A percentile compares a stretch with the other conserved stretches of the same genome.
Conservation (phyloP, 2,329 filamentous ascomycete species). For the Monilinia aucupariae region DNA sequence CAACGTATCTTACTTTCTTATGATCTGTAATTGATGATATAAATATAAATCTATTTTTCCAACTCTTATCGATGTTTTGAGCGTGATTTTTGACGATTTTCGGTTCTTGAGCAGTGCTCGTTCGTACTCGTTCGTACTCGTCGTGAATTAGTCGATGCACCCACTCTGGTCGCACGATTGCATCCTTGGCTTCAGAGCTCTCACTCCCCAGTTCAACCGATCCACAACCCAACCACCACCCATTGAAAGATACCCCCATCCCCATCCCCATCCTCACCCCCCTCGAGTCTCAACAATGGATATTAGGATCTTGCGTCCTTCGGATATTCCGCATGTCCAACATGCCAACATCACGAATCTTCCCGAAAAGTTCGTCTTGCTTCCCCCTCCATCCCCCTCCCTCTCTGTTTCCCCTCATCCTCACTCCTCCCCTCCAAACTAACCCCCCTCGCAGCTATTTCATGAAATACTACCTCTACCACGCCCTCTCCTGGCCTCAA, state of each 20-base stretch:
- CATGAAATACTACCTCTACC: conserved; percentile 99
- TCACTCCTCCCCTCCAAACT: not conserved
- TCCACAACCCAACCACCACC: not conserved
- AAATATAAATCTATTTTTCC: too few relatives aligned
- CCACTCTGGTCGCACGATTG: too few relatives aligned
- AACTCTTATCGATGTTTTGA: too few relatives aligned
- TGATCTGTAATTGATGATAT: too few relatives aligned
- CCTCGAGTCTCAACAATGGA: conserved; percentile 57
- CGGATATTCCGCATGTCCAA: conserved; percentile 87
- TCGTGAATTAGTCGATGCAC: too few relatives aligned
- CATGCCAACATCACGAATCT: conserved; percentile 98
- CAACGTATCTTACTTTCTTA: too few relatives aligned
- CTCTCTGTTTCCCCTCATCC: not conserved
- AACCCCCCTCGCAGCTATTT: conserved; percentile 60
- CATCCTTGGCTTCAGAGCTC: not conserved
- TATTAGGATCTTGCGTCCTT: conserved; percentile 78
- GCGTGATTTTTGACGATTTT: too few relatives aligned
- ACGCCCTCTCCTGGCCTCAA: conserved; percentile 96
- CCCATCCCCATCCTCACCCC: not conserved
- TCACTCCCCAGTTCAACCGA: not conserved
- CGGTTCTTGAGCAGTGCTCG: too few relatives aligned
- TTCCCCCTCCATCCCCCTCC: not conserved
- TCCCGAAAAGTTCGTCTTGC: conserved; percentile 65
- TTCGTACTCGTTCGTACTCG: too few relatives aligned
- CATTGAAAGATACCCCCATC: not conserved